A percentile compares a stretch with the other conserved stretches of the same genome.
Conservation (phyloP, 179 eudicot species). For the Sideroxylon spinosum region DNA sequence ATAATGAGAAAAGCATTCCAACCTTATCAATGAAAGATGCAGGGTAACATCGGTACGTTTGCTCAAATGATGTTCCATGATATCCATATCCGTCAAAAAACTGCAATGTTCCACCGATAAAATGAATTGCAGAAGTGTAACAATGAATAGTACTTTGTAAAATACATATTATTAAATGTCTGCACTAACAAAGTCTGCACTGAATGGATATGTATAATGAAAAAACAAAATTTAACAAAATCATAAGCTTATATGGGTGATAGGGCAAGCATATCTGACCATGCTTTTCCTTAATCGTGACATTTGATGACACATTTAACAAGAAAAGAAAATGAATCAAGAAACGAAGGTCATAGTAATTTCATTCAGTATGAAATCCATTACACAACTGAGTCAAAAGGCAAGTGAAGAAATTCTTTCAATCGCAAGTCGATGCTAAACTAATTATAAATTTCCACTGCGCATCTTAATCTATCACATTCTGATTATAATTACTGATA, state of each 20-base stretch:
- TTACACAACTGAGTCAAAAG: not conserved
- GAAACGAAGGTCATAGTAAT: not conserved
- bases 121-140: not conserved
- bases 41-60: conserved; percentile 89
- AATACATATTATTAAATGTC: not conserved
- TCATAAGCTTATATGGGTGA: not conserved
- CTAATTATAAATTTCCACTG: too few species aligned
- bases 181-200: too few species aligned
- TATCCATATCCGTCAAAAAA: conserved; percentile 63
- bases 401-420: not conserved
- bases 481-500: too few species aligned
- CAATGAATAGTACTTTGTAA: too few species aligned
- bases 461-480: too few species aligned
- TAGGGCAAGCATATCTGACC: too few species aligned
- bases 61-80: conserved; percentile 89
- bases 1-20: conserved; percentile 17
- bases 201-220: not conserved
- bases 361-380: not conserved
- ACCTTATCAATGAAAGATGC: conserved; percentile 95
- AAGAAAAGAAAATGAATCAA: too few species aligned
- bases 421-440: not conserved
- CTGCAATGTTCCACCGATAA: conserved; percentile 30
- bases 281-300: too few species aligned
- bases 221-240: not conserved
- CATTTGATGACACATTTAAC: too few species aligned